Percentiles rank a stretch among this genome's conserved stretches.
Conservation (phyloP, 257 asterid genomes). For the Solanum infundibuliforme region DNA sequence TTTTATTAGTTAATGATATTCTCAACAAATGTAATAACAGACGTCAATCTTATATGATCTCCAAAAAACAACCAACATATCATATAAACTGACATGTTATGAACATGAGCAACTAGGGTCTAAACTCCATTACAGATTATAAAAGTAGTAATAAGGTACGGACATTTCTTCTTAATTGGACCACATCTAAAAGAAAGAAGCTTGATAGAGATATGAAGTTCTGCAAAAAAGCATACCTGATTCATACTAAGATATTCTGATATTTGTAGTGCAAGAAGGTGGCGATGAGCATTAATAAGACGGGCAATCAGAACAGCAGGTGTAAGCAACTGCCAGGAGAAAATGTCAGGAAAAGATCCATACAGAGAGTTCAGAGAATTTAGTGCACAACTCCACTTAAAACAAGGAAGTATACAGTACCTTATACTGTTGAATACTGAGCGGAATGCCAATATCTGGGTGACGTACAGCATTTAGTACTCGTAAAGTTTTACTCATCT, state of each 20-base stretch:
- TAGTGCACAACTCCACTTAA: not conserved
- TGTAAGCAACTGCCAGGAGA: conserved; percentile 63
- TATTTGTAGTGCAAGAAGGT: conserved; percentile 75
- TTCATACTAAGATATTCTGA: conserved; percentile 79
- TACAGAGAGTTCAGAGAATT: not conserved
- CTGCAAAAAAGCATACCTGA: conserved; percentile 42
- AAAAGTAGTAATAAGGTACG: not conserved
- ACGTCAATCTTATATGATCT: not conserved
- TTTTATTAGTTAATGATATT: not conserved
- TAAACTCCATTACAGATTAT: not conserved
- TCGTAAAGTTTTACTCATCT: conserved; percentile 73
- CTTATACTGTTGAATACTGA: conserved; percentile 94
- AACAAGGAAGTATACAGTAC: conserved; percentile 22
- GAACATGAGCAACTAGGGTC: not conserved
- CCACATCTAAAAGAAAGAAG: not conserved
- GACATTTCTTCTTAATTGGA: not conserved
- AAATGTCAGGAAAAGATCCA: not conserved
- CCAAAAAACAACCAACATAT: not conserved
- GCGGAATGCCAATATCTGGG: conserved; percentile 72
- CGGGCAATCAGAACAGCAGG: conserved; percentile 86
- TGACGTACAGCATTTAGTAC: conserved; percentile 84
- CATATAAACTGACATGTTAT: not conserved
- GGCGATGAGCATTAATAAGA: conserved; percentile 72
- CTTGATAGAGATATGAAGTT: not conserved
- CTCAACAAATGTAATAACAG: not conserved